Evolutionary conservation across 2,329 filamentous ascomycete genomes (phyloP).

Genomic region (Fusarium xyrophilum): DNA sequence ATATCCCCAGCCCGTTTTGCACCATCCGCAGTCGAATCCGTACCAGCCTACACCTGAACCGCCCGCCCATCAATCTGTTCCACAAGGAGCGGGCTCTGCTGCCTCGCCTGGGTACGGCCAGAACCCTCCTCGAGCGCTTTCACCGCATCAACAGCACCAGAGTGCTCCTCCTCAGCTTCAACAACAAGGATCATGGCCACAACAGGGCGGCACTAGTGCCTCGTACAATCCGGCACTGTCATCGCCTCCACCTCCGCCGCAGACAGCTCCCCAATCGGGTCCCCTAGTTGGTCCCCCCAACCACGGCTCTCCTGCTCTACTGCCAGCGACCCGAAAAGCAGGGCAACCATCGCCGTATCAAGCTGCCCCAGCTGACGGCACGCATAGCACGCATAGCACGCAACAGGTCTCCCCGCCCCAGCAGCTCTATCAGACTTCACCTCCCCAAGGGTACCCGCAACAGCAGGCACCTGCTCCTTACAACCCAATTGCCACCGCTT

Average conservation of each 20-base stretch:
- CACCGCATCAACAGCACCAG: slow-evolving; percentile 1
- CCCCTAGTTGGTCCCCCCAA: background rate
- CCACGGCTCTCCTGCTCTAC: background rate
- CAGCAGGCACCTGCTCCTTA: background rate
- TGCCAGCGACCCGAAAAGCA: background rate
- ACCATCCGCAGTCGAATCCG: background rate
- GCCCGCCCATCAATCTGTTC: background rate
- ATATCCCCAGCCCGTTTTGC: slow-evolving; percentile 1
- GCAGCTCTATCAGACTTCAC: background rate
- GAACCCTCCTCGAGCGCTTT: background rate
- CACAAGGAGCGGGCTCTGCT: background rate
- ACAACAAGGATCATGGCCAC: background rate
- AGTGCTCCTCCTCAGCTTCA: background rate
- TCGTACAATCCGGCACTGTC: background rate
- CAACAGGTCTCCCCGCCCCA: background rate
- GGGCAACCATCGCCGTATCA: background rate
- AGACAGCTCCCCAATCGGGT: background rate
- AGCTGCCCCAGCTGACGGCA: accelerated
- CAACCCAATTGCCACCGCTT: background rate
- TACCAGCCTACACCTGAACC: background rate
- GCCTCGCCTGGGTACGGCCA: background rate
- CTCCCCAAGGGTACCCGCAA: background rate
- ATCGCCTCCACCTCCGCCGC: background rate
- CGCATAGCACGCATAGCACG: background rate
- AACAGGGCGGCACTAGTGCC: background rate